Base-by-base conservation (phyloP, 768 basidiomycete species). In the Suillus clintonianus region DNA sequence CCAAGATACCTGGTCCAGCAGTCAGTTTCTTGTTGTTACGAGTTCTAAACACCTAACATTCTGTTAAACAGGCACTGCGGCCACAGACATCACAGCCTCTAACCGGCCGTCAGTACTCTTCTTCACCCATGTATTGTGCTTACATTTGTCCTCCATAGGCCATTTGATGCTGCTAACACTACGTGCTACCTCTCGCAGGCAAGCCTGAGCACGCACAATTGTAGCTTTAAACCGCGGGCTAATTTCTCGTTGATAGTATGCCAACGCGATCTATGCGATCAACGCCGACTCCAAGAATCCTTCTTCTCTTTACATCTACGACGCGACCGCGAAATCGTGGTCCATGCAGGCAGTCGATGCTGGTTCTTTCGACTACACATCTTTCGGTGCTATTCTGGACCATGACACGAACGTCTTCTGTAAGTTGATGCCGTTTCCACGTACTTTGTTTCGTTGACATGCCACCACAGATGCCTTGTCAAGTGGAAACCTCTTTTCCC, bases 351-450 rank as follows among this genome's bases (percentile, higher is more conserved):
- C 80, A 2, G 83, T 83, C 24, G 83, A 78, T 6, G 68, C 82
- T 0, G 83, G 82, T 41, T 75, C 75, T 60, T 89, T 90, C 68
- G 87, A 95, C 73, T 83, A 86, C 5, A 74, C 81, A 2, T 84
- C 85, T 22, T 89, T 88, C 69, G 82, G 80, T 32, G 85, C 91
- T 32, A 88, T 97, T 65, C 84, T 98, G 39, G 95, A 98, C 78
- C 95, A 97, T 67, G 95, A 98, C 75, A 98, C 95, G 57, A 95
- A 97, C 65, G 87, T 90, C 64, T 90, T 97, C 78, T 95, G 90
- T 91, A 74, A 67, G 82, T 76, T 41, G 13, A 10, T 58, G 55
- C 1, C 34, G 11, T 47, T 53, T 3, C 17, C 8, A 58, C 4
- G 5, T 8, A 6, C 39, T 11, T 8, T 27, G 7, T 50, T 19